These are phyloP conservation scores for Puccinia hordei DNA, from an alignment of 1,284 basidiomycete species.

Conservation along the genomic window DNA sequence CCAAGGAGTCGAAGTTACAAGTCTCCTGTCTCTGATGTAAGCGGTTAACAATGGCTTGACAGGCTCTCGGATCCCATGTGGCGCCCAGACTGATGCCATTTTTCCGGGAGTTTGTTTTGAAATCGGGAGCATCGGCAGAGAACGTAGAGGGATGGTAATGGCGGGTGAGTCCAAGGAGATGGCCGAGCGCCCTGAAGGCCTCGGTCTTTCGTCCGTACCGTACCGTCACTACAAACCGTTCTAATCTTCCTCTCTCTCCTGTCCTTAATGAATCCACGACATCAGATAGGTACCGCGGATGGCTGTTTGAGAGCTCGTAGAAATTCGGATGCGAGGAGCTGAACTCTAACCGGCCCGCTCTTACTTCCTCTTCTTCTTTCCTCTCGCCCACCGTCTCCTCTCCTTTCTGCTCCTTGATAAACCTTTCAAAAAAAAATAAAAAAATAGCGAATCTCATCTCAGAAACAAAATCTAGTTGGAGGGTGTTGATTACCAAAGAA, in stretches of 20 bases:
- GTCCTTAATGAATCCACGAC: not conserved
- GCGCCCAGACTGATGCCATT: not conserved
- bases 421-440: conserved; percentile 10
- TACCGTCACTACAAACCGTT: conserved; percentile 25
- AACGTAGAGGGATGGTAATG: not conserved
- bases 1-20: conserved; percentile 54
- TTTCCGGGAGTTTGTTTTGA: not conserved
- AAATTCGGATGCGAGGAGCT: conserved; percentile 28
- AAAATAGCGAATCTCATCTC: not conserved
- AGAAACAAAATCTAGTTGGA: not conserved
- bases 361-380: not conserved
- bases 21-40: not conserved
- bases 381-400: not conserved
- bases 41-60: not conserved
- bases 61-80: not conserved
- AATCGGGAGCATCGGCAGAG: not conserved
- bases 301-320: conserved; percentile 21
- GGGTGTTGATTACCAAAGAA: too few species aligned
- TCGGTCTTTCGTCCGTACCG: not conserved
- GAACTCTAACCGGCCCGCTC: not conserved
- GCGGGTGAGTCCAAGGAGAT: conserved; percentile 24
- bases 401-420: not conserved
- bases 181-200: conserved; percentile 28
- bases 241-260: not conserved
- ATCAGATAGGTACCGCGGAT: not conserved